Evolutionary conservation across 306 rosid genomes (phyloP), one percentile per base, ranked within the genome.

Genomic region (Dalbergia oliveri): DNA sequence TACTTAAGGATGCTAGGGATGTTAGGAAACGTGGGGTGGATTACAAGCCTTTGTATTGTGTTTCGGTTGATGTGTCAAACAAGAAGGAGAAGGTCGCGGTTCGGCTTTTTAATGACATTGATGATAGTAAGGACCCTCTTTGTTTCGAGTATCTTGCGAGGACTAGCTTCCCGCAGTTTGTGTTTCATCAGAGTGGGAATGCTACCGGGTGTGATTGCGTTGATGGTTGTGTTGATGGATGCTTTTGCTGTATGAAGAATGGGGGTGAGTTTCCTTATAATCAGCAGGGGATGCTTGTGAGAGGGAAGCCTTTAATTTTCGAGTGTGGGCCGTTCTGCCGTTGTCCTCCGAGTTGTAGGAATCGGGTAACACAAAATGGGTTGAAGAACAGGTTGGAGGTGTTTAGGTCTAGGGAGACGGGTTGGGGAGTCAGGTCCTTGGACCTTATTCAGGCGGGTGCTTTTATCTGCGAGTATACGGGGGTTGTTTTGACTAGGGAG

Each of bases 391-490:
- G 90, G 69, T 72, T 95, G 77, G 99, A 95, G 81, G 97, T 95
- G 77, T 95, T 95, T 82, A 86, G 99, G 84, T 95, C 99, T 15
- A 72, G 75, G 79, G 90, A 90, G 83, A 91, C 98, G 4, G 91
- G 97, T 53, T 95, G 99, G 99, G 99, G 99, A 18, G 97, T 95
- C 75, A 88, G 98, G 86, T 89, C 98, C 53, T 80, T 95, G 86
- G 94, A 95, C 77, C 73, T 95, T 82, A 95, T 95, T 64, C 97
- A 90, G 13, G 99, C 99, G 1, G 98, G 98, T 64, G 50, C 94
- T 19, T 94, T 94, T 84, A 91, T 94, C 75, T 94, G 98, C 26
- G 98, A 93, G 86, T 95, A 89, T 81, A 58, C 99, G 0, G 99
- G 98, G 79, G 93, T 95, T 82, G 87, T 95, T 79, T 88, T 95